Base-by-base conservation (phyloP, 1,284 basidiomycete genomes). In the Boletus albobrunnescens region DNA sequence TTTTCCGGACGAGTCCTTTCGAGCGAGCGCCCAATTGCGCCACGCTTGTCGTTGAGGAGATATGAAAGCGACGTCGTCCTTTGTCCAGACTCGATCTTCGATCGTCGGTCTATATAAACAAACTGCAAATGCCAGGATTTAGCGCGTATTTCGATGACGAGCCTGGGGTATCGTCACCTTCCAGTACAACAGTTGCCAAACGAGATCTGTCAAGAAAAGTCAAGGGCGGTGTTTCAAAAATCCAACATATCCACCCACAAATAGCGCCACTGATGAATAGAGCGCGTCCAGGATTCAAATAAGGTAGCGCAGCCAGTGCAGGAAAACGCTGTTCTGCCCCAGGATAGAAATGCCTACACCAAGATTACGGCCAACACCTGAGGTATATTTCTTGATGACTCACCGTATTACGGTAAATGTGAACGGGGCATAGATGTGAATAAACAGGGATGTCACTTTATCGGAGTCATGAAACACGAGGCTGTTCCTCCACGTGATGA, bases 381-480 rank as follows among this genome's bases (percentile, higher is more conserved):
- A 32, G 36, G 46, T 16, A 33, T 47, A 39, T 41, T 22, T 24
- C 6, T 10, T 36, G 20, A 39, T 32, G 30, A 71, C 78, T 49
- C 54, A 91, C 91, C 89, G 76, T 49, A 96, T 93, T 31, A 94
- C 86, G 6, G 88, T 91, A 59, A 97, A 87, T 1, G 84, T 81
- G 51, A 93, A 78, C 0, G 93, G 89, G 0, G 89, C 80, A 58
- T 94, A 94, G 50, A 95, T 84, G 63, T 95, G 93, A 36, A 95
- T 81, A 70, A 93, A 95, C 16, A 95, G 68, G 11, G 88, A 91
- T 5, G 89, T 94, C 60, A 94, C 88, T 65, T 95, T 95, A 65
- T 97, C 94, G 47, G 82, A 78, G 58, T 94, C 92, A 63, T 96
- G 94, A 70, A 96, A 96, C 6, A 96, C 94, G n/a, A 94, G 79